Evolutionary conservation across 805 yeast species (phyloP), one percentile per base, ranked within the genome.

Genomic region (Wickerhamiella cacticola): DNA sequence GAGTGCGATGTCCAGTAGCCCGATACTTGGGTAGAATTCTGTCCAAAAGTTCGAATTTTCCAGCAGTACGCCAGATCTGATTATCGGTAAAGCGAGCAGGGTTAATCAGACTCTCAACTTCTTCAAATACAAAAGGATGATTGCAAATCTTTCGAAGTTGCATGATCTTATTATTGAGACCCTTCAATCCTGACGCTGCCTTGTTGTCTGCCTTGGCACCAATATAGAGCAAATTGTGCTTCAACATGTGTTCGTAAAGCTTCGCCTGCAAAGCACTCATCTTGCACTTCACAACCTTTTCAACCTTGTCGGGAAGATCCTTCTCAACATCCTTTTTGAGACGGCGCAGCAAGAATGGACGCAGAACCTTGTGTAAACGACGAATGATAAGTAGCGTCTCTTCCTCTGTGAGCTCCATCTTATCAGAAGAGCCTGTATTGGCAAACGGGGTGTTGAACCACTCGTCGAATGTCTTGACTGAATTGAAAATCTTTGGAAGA

Each of bases 381-480:
- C 97, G 74, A 57, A 89, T 89, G 53, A 89, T 84, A 69, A 89
- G 77, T 55, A 89, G 69, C 4, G 94, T 83, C 64, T 92, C 98
- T 79, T 89, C 98, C 74, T 89, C 98, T 5, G 92, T 82, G 46
- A 89, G 69, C 58, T 83, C 97, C 55, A 89, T 81, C 65, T 85
- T 87, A 58, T 92, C 97, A 63, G 84, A 94, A 28, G 88, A 81
- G 49, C 98, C 98, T n/a, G 96, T 82, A 59, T 83, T 89, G 0
- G 96, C 95, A 65, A 89, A 89, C 2, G 98, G 98, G 0, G 97
- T 89, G 62, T 89, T 89, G 64, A 89, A 89, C 98, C 98, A 89
- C 59, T 89, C 98, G 64, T 89, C 98, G 62, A 89, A 89, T 1
- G 96, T 82, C 60, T 89, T 89, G 7, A 85, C 96, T 2, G 96